Evolutionary conservation across 805 yeast species (phyloP), one percentile per base, ranked within the genome.

Genomic region (Candida mattraensis): DNA sequence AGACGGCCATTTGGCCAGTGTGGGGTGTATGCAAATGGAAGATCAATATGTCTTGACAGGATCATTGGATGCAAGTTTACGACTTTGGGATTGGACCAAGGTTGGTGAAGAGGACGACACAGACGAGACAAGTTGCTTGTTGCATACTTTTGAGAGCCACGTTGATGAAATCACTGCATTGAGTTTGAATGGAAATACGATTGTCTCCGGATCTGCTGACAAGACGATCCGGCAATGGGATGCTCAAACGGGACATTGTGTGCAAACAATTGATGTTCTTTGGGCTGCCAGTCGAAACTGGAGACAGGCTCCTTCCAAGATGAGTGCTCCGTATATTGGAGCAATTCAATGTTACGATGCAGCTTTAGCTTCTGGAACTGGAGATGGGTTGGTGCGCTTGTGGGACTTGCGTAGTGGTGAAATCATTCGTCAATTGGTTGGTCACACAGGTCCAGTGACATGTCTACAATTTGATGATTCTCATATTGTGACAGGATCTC

Each of bases 171-270:
- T 83, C 26, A 78, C 85, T 0, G 81, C 86, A 0, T 51, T 83
- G 26, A 70, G 77, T 47, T 72, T 30, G 24, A 26, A 38, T 26
- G 69, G 71, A 11, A 60, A 62, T 28, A 69, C 70, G n/a, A 50
- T 83, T 30, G 78, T 84, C 2, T 72, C 84, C 32, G 88, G 87
- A 0, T 81, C 89, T 0, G 71, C 74, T 27, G 93, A 83, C 54
- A 66, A 75, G 31, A 83, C 91, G 0, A 70, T 84, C 8, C 69
- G 89, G 31, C 87, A 80, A 53, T 83, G 91, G 91, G 91, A 83
- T 60, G 45, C 79, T 42, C 63, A 58, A 19, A 70, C 78, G 0
- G 89, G 88, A 0, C 73, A 74, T 43, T 80, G 87, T 56, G 43
- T 78, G 12, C 87, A 81, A 51, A 81, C 88, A 0, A 69, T 83